These are phyloP conservation scores for Ligustrum vulgare DNA, from an alignment of 257 asterid species.

Conservation along the genomic window DNA sequence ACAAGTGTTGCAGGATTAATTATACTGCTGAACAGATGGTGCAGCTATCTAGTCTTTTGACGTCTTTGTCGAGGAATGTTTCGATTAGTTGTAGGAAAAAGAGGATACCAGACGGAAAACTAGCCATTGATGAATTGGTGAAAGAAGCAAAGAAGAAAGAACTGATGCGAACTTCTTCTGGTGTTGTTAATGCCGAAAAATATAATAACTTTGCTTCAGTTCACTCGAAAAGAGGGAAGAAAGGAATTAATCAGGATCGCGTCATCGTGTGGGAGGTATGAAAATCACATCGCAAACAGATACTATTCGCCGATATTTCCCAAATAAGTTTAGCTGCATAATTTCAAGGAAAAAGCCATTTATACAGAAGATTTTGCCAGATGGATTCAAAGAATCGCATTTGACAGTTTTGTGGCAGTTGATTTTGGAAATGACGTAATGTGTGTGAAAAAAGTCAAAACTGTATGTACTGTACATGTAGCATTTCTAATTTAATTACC, in stretches of 20 bases:
- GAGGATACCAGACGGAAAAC: conserved; percentile 43
- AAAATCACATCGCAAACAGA: background rate
- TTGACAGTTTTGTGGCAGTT: too few relatives aligned
- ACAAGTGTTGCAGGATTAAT: conserved; percentile 23
- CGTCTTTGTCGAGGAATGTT: conserved; percentile 49
- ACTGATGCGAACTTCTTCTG: conserved; percentile 57
- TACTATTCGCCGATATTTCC: background rate
- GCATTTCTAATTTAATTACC: background rate
- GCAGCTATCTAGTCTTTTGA: conserved; percentile 55
- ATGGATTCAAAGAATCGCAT: too few relatives aligned
- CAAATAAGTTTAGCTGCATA: background rate
- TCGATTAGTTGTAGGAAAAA: conserved; percentile 48
- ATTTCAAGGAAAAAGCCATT: too few relatives aligned
- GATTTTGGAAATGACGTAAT: too few relatives aligned
- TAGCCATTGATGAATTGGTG: conserved; percentile 42
- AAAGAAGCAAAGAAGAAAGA: conserved; percentile 63
- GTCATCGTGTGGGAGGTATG: background rate
- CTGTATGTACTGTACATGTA: too few relatives aligned
- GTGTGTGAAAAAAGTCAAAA: too few relatives aligned
- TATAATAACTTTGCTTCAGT: conserved; percentile 36
- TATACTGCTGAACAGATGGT: conserved; percentile 45
- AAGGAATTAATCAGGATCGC: conserved; percentile 53
- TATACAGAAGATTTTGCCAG: too few relatives aligned
- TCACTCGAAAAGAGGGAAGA: conserved; percentile 62
- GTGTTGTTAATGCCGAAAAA: conserved; percentile 32